Evolutionary conservation across 106 monocot species (phyloP).

Genomic region (Acanthochlamys bracteata): DNA sequence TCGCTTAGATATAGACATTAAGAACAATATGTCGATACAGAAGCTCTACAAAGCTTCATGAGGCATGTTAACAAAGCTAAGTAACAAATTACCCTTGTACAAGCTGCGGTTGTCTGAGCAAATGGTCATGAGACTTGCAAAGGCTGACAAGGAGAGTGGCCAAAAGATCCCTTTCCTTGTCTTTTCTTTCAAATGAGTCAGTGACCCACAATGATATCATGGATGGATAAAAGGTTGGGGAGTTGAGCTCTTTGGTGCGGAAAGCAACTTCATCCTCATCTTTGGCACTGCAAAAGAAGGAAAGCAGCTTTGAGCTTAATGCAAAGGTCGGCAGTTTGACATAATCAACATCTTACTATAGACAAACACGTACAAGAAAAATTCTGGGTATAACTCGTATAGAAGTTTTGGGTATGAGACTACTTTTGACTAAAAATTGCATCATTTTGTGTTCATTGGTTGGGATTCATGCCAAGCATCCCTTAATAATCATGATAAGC

Average conservation of each 20-base stretch:
- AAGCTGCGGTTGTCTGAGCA: constrained; percentile 57
- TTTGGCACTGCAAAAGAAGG: constrained; percentile 42
- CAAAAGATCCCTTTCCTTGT: constrained; percentile 65
- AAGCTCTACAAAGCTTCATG: neutral
- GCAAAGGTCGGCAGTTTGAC: no score
- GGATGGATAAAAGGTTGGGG: constrained; percentile 57
- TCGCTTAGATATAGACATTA: no score
- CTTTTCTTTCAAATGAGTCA: constrained; percentile 88
- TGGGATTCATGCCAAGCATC: no score
- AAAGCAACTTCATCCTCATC: constrained; percentile 68
- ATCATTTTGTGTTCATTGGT: no score
- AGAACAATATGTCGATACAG: neutral
- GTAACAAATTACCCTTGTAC: constrained; percentile 50
- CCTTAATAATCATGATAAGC: no score
- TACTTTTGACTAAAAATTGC: no score
- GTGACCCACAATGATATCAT: constrained; percentile 77
- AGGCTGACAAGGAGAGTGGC: constrained; percentile 67
- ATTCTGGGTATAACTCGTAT: no score
- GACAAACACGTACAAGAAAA: no score
- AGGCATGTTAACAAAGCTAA: neutral
- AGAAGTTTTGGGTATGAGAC: no score
- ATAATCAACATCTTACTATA: no score
- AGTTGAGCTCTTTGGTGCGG: constrained; percentile 73
- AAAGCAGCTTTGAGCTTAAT: neutral
- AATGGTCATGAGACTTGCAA: constrained; percentile 35